A percentile compares a stretch with the other conserved stretches of the same genome.
Evolutionary conservation across 2,329 filamentous ascomycete genomes (phyloP).

Genomic region (Aureobasidium melanogenum): DNA sequence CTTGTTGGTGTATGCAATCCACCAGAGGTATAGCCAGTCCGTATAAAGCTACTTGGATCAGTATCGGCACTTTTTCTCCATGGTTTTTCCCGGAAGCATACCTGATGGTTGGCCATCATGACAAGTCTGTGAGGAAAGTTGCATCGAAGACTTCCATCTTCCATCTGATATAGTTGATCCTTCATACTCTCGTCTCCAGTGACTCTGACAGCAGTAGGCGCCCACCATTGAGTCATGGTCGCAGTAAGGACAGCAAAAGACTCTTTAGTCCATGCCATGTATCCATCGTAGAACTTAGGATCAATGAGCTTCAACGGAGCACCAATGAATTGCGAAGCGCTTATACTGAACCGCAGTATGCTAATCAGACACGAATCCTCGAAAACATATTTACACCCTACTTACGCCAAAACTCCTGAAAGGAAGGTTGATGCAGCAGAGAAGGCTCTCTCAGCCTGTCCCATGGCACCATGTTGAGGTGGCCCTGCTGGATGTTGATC

Average conservation of each 20-base stretch:
- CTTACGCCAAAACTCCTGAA: constrained; percentile 40
- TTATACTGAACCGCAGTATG: constrained; percentile 31
- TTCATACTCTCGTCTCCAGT: constrained; percentile 74
- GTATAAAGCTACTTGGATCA: constrained; percentile 55
- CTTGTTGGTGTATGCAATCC: constrained; percentile 64
- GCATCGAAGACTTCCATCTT: constrained; percentile 63
- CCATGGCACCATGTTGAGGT: constrained; percentile 37
- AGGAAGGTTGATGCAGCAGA: constrained; percentile 42
- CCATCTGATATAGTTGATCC: constrained; percentile 59
- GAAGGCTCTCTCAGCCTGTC: constrained; percentile 42
- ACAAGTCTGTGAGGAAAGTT: constrained; percentile 73
- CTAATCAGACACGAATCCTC: background rate
- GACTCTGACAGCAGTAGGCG: constrained; percentile 67
- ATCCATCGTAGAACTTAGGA: constrained; percentile 70
- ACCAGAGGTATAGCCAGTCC: constrained; percentile 84
- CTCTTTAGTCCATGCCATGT: constrained; percentile 80
- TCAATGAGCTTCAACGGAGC: constrained; percentile 67
- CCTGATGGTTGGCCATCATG: constrained; percentile 77
- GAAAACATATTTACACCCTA: background rate
- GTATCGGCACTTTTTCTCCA: constrained; percentile 64
- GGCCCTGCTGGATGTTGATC: constrained; percentile 33
- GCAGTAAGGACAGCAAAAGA: constrained; percentile 72
- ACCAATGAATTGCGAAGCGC: constrained; percentile 66
- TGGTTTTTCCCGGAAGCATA: constrained; percentile 16
- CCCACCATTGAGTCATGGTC: constrained; percentile 78